A percentile compares a stretch with the other conserved stretches of the same genome.
These are phyloP conservation scores for Monosporascus sp. DNA, from an alignment of 2,329 filamentous ascomycete species.

Conservation along the genomic window DNA sequence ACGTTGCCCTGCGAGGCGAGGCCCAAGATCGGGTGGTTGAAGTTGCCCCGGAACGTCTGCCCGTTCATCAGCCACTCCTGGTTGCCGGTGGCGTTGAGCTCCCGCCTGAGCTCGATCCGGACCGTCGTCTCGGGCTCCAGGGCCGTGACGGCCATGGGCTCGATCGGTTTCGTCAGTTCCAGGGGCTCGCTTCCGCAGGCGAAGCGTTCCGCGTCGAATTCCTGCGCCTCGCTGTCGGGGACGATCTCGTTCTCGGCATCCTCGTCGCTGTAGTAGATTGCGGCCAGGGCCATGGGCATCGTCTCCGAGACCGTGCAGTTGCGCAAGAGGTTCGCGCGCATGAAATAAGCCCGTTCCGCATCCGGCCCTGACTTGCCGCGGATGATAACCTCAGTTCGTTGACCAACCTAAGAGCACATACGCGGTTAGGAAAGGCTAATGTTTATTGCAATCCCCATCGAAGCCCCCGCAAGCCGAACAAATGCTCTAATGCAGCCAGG, in stretches of 20 bases:
- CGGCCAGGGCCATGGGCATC: conserved; percentile 6
- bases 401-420: conserved; percentile 12
- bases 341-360: conserved; percentile 9
- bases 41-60: conserved; percentile 15
- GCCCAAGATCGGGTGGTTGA: conserved; percentile 16
- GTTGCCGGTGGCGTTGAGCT: conserved; percentile 11
- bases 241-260: conserved; percentile 5
- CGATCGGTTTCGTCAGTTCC: conserved; percentile 5
- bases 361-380: background rate
- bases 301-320: conserved; percentile 7
- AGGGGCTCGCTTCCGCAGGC: conserved; percentile 17
- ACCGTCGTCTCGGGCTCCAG: conserved; percentile 4
- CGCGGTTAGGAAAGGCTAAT: background rate
- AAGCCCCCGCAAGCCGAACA: too few species aligned
- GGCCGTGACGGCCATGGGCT: conserved; percentile 8
- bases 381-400: conserved; percentile 13
- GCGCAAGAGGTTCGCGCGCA: conserved; percentile 8
- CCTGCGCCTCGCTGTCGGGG: conserved; percentile 5
- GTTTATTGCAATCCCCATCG: too few species aligned
- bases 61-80: conserved; percentile 13
- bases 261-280: conserved; percentile 12
- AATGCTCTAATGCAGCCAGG: too few species aligned
- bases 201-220: conserved; percentile 7
- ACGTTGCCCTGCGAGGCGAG: conserved; percentile 8
- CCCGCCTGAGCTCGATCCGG: conserved; percentile 6